Conservation (phyloP, 345 rosid genomes). For the Pelargonium nanum region DNA sequence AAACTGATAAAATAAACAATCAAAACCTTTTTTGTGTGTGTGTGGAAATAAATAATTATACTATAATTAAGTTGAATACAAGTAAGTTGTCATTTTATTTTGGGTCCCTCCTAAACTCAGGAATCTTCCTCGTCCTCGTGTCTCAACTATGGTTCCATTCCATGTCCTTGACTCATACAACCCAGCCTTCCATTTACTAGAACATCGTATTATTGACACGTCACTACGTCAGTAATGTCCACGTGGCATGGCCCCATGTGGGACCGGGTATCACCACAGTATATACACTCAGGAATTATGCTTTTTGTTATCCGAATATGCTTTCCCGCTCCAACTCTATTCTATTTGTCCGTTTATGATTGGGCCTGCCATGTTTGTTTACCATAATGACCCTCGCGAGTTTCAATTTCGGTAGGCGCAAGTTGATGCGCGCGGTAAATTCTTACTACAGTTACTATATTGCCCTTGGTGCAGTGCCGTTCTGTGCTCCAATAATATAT, state of each 20-base stretch:
- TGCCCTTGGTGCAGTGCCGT: conserved; percentile 14
- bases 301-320: conserved; percentile 35
- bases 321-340: conserved; percentile 1
- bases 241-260: neutral
- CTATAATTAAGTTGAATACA: too few species aligned
- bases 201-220: too few species aligned
- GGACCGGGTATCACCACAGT: neutral
- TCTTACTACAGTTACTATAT: neutral
- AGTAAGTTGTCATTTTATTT: neutral
- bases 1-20: neutral
- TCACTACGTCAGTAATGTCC: neutral
- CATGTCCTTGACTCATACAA: neutral
- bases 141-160: neutral
- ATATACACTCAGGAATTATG: neutral
- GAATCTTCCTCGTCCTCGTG: neutral
- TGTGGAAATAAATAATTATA: too few species aligned
- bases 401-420: neutral
- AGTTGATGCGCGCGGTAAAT: neutral
- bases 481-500: too few species aligned
- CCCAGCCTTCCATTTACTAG: neutral
- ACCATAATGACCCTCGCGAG: conserved; percentile 12
- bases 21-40: too few species aligned
- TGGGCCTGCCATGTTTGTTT: neutral
- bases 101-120: neutral
- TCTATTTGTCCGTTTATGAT: neutral